Base-by-base conservation (phyloP, 768 basidiomycete species). In the Mycena pura region DNA sequence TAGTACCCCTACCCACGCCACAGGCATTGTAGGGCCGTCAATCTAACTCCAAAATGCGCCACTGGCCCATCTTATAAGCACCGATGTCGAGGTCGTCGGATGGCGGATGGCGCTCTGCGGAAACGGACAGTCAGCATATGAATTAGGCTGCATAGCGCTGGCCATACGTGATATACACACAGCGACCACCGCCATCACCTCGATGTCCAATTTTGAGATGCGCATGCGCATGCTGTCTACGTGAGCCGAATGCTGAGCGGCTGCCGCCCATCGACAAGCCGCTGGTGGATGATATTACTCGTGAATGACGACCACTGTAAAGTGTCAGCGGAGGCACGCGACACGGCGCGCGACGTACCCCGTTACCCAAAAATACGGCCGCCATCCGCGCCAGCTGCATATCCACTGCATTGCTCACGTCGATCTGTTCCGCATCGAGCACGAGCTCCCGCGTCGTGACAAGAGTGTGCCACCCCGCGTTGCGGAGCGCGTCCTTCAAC, bases 331-430 rank as follows among this genome's bases (percentile, higher is more conserved):
- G 65, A 22, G 28, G 6, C 9, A 10, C 11, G 21, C n/a, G 34
- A 41, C 6, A 8, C 21, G n/a, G 19, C 19, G 22, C 36, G 19
- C 34, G n/a, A 69, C 74, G 63, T 47, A 78, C 78, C 66, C 77
- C 78, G 49, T 80, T 79, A 1, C 79, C 79, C 32, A 81, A 64
- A 38, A 81, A 81, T 22, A 78, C 76, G 7, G 74, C 78, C 7
- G 77, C 77, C 57, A 67, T 58, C 11, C 73, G 55, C 38, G 74
- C 78, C 17, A 81, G 75, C 31, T 74, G 73, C 78, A 79, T 79
- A 59, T 81, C 79, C 11, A 78, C 67, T 14, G 78, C 76, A 72
- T 75, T 72, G 21, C 63, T 69, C n/a, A 77, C 74, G 34, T 74
- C 75, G 15, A 52, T 63, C 60, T 78, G 74, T 65, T 78, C 77